Percentiles rank a stretch among this genome's conserved stretches.
Conservation (phyloP, 1,139 yeast species). For the Sugiyamaella pinicola region DNA sequence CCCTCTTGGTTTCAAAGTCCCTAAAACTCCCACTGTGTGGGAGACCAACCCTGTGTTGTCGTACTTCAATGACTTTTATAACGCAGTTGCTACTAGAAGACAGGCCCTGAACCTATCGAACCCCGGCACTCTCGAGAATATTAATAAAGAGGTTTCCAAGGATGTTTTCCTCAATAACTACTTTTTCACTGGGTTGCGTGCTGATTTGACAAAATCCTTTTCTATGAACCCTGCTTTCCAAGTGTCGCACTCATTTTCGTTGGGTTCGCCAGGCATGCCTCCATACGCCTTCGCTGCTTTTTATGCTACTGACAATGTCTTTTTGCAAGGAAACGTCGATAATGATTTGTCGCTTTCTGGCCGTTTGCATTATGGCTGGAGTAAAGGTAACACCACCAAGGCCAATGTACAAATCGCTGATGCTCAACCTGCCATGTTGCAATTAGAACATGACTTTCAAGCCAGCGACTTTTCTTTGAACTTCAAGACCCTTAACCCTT, state of each 20-base stretch:
- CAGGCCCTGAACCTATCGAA: slow-evolving; percentile 76
- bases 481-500: slow-evolving; percentile 90
- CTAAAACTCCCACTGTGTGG: slow-evolving; percentile 52
- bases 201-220: slow-evolving; percentile 92
- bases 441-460: slow-evolving; percentile 93
- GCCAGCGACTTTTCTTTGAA: slow-evolving; percentile 86
- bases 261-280: slow-evolving; percentile 86
- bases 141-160: slow-evolving; percentile 89
- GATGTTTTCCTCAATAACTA: slow-evolving; percentile 90
- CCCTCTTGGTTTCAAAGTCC: slow-evolving; percentile 25
- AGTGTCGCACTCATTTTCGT: slow-evolving; percentile 89
- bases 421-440: slow-evolving; percentile 92
- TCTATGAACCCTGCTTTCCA: slow-evolving; percentile 94
- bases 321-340: slow-evolving; percentile 90
- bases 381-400: slow-evolving; percentile 74
- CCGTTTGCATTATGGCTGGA: slow-evolving; percentile 92
- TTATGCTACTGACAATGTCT: slow-evolving; percentile 82
- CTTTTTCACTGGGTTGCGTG: slow-evolving; percentile 94
- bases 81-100: slow-evolving; percentile 73
- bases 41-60: slow-evolving; percentile 84
- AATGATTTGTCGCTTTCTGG: slow-evolving; percentile 85
- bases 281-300: slow-evolving; percentile 91
- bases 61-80: slow-evolving; percentile 76
- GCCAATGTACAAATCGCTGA: slow-evolving; percentile 85
- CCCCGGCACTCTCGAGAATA: slow-evolving; percentile 95